phyloP scores from a whole-genome alignment of 164 flowering plant species.

The Tetracentron sinense region DNA sequence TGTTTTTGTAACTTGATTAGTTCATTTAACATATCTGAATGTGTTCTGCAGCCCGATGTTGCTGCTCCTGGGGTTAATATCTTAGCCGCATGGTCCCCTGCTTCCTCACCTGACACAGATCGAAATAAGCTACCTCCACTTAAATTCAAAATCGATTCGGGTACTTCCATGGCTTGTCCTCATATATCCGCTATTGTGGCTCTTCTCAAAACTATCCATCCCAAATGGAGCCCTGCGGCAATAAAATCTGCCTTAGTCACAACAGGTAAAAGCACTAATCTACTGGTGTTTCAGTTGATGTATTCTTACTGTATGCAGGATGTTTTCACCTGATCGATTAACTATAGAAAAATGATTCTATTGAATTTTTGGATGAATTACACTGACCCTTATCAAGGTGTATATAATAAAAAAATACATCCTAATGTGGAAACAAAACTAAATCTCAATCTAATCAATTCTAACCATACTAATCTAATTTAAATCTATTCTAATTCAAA shows the following conservation, averaged over 20 bases:
- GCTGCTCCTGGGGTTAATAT: conserved; percentile 65
- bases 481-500: too few species aligned
- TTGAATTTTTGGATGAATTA: too few species aligned
- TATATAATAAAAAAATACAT: too few species aligned
- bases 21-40: neutral
- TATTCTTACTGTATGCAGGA: neutral
- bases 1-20: neutral
- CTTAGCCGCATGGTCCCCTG: conserved; percentile 46
- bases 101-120: conserved; percentile 5
- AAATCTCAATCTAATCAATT: too few species aligned
- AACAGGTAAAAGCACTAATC: conserved; percentile 31
- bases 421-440: too few species aligned
- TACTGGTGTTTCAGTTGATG: neutral
- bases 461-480: too few species aligned
- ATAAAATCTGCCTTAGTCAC: conserved; percentile 54
- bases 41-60: conserved; percentile 53
- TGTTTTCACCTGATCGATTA: neutral
- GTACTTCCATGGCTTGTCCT: conserved; percentile 66
- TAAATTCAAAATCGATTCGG: conserved; percentile 35
- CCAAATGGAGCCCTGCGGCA: conserved; percentile 58
- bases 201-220: conserved; percentile 47
- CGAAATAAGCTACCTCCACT: conserved; percentile 9
- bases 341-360: too few species aligned
- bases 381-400: too few species aligned
- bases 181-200: conserved; percentile 55